A percentile compares a stretch with the other conserved stretches of the same genome.
Conservation (phyloP, 78 protist genomes). For the Dictyostelium brefeldianum region DNA sequence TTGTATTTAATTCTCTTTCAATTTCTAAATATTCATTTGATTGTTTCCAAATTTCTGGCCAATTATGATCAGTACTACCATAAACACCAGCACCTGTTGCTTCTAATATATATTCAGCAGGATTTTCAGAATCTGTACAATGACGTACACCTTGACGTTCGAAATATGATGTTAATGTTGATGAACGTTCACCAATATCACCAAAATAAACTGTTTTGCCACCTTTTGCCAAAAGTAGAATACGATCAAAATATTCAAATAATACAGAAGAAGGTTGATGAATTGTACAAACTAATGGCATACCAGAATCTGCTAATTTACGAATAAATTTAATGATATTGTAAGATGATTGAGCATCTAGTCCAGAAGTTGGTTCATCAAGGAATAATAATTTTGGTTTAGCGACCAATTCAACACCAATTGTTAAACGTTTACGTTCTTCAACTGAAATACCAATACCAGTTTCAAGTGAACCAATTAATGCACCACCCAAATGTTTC, state of each 20-base stretch:
- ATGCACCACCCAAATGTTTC: background rate
- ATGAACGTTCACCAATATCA: conserved; percentile 27
- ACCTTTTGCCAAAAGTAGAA: conserved; percentile 87
- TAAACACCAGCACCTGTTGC: too few relatives aligned
- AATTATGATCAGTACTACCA: too few relatives aligned
- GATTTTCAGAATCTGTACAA: too few relatives aligned
- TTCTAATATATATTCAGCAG: too few relatives aligned
- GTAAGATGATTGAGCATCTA: conserved; percentile 17
- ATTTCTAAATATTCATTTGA: conserved; percentile 8
- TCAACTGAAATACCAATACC: conserved; percentile 59
- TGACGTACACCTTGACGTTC: too few relatives aligned
- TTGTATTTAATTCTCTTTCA: background rate
- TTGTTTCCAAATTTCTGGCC: too few relatives aligned
- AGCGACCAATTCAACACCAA: conserved; percentile 61
- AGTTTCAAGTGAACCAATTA: conserved; percentile 38
- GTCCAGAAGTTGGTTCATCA: conserved; percentile 49
- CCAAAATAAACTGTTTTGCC: conserved; percentile 86
- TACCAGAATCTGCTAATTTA: conserved; percentile 48
- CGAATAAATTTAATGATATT: conserved; percentile 54
- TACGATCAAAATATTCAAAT: conserved; percentile 76
- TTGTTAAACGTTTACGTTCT: conserved; percentile 68
- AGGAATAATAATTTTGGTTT: conserved; percentile 23
- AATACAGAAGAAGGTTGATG: conserved; percentile 93
- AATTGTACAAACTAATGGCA: conserved; percentile 84
- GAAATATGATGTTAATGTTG: background rate